Evolutionary conservation across 1,284 basidiomycete genomes (phyloP).

Genomic region (Rhodotorula sp.): DNA sequence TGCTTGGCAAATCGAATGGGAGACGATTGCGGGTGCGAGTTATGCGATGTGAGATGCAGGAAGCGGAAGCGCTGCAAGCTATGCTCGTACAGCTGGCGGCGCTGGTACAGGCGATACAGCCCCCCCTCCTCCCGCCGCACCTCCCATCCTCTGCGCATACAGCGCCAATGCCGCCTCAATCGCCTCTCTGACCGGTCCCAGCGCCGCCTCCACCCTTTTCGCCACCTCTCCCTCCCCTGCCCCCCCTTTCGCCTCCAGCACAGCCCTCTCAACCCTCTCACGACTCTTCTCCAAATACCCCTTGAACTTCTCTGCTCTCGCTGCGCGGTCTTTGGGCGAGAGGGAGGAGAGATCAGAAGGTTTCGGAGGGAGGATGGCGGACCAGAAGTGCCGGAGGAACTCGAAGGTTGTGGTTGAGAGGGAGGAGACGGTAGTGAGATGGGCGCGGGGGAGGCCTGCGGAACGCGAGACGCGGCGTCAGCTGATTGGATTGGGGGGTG

Average conservation of each 20-base stretch:
- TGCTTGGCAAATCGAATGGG: no score
- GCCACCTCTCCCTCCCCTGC: not conserved
- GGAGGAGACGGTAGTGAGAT: conserved; percentile 77
- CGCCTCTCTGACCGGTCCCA: conserved; percentile 16
- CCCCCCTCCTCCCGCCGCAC: not conserved
- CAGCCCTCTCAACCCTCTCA: conserved; percentile 74
- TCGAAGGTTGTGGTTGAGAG: conserved; percentile 92
- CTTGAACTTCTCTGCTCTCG: conserved; percentile 80
- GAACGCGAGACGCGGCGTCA: not conserved
- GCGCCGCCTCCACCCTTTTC: conserved; percentile 21
- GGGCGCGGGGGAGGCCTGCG: conserved; percentile 70
- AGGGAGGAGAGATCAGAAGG: not conserved
- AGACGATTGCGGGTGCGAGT: no score
- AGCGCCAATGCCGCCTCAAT: not conserved
- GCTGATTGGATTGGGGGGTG: not conserved
- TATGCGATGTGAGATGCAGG: no score
- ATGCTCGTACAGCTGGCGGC: no score
- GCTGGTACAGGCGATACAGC: not conserved
- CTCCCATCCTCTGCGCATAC: conserved; percentile 8
- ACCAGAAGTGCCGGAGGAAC: conserved; percentile 95
- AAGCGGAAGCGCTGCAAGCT: no score
- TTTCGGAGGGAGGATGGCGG: conserved; percentile 69
- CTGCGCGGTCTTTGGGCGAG: conserved; percentile 60
- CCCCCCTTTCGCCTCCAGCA: conserved; percentile 56
- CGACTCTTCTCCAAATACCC: conserved; percentile 72